Evolutionary conservation across 805 yeast species (phyloP), one percentile per base, ranked within the genome.

Genomic region (Alloascoidea africana): DNA sequence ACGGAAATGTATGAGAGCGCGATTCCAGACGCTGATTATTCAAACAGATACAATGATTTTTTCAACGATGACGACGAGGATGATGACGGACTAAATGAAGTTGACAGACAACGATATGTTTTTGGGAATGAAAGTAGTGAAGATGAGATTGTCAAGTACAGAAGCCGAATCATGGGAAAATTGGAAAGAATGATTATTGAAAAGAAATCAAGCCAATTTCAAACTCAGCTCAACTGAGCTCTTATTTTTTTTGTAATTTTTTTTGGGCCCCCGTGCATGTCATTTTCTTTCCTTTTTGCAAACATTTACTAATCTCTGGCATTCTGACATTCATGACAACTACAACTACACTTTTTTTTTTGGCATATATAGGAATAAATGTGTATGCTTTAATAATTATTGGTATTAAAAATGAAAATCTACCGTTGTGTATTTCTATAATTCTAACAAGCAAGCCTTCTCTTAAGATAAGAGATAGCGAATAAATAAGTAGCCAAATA

Each of bases 151-250:
- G 36, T 39, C 16, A 41, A 44, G 35, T 47, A 46, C 17, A 33
- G 50, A 6, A 47, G 45, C 17, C 41, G 48, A 8, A 39, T 47
- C 11, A 30, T 46, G n/a, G n/a, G 38, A 2, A 30, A 41, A 11
- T 36, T 46, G 16, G 47, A 48, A 32, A 23, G 39, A 14, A 34
- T 33, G 23, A 18, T 35, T n/a, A 38, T 30, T 14, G 23, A n/a
- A 38, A 11, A 8, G 38, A 37, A 5, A 56, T 55, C 23, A 51
- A 46, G 38, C 55, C 61, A 6, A 54, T 56, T n/a, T n/a, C 17
- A 56, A 36, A 1, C 61, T 61, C 13, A 53, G 32, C 4, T 52
- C 54, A 6, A 52, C 47, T 3, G 58, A 57, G 35, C 56, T 59
- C 6, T 43, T 43, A 3, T 60, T 46, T 17, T 41, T 40, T 17